Evolutionary conservation across 129 eudicot genomes (phyloP).

Genomic region (Arctium minus): DNA sequence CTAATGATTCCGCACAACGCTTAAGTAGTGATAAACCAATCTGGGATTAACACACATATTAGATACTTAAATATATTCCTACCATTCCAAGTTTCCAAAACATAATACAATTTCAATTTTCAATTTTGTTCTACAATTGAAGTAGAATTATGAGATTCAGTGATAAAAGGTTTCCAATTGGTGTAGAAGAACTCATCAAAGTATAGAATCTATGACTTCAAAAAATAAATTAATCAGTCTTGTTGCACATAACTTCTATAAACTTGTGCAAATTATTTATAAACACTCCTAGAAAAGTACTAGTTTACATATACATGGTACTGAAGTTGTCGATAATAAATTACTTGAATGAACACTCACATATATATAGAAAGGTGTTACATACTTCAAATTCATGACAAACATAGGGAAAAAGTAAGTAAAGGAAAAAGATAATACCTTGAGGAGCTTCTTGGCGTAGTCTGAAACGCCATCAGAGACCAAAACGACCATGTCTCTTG

Average conservation of each 20-base stretch:
- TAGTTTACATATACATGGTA: too few species aligned
- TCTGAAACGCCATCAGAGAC: conserved; percentile 95
- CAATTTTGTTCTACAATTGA: neutral
- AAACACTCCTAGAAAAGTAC: too few species aligned
- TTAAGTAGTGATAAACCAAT: neutral
- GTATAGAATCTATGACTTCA: neutral
- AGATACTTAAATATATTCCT: neutral
- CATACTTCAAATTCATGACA: neutral
- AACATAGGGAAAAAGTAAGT: neutral
- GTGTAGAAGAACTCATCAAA: neutral
- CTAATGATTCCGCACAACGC: neutral
- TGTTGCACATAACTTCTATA: too few species aligned
- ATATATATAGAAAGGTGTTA: neutral
- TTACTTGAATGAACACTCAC: neutral
- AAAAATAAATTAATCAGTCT: neutral
- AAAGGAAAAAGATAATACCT: conserved; percentile 30
- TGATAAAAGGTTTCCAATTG: neutral
- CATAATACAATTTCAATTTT: neutral
- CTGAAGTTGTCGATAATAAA: neutral
- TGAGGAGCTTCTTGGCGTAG: conserved; percentile 72
- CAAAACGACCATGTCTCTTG: conserved; percentile 82
- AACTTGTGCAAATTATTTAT: too few species aligned
- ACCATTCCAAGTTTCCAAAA: neutral
- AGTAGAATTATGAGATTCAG: neutral
- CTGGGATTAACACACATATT: neutral